These are phyloP conservation scores for Periglandula ipomoeae DNA, from an alignment of 2,329 filamentous ascomycete genomes.

Conservation along the genomic window DNA sequence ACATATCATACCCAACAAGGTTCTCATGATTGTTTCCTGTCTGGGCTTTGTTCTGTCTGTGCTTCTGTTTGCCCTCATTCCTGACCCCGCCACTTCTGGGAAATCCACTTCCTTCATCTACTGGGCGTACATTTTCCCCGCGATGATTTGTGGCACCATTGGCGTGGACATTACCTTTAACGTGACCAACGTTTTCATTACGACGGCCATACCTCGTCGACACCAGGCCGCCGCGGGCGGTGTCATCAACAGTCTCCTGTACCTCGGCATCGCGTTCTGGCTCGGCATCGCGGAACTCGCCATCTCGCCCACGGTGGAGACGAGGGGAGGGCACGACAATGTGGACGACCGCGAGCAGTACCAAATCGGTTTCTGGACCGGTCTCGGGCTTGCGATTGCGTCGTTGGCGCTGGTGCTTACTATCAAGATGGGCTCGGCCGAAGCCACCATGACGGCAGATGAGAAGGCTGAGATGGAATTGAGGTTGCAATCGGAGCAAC, in stretches of 20 bases:
- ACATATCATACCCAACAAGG: constrained; percentile 53
- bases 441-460: constrained; percentile 48
- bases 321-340: constrained; percentile 12
- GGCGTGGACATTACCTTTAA: constrained; percentile 71
- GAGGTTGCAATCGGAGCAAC: not conserved
- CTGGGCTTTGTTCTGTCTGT: constrained; percentile 48
- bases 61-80: constrained; percentile 56
- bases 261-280: constrained; percentile 63
- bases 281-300: constrained; percentile 62
- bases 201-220: constrained; percentile 55
- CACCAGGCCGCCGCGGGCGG: constrained; percentile 65
- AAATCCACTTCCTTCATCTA: constrained; percentile 31
- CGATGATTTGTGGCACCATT: constrained; percentile 59
- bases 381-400: constrained; percentile 43
- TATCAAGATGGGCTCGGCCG: constrained; percentile 44
- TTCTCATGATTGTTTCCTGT: constrained; percentile 54
- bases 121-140: constrained; percentile 67
- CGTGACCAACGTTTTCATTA: constrained; percentile 69
- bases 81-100: constrained; percentile 30
- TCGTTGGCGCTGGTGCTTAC: constrained; percentile 46
- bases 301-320: constrained; percentile 36
- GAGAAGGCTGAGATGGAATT: constrained; percentile 32
- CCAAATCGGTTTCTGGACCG: constrained; percentile 58
- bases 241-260: constrained; percentile 60
- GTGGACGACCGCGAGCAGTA: constrained; percentile 44